Evolutionary conservation across 23 red algal genomes (phyloP), one percentile per base, ranked within the genome.

Genomic region (Chondrus crispus): DNA sequence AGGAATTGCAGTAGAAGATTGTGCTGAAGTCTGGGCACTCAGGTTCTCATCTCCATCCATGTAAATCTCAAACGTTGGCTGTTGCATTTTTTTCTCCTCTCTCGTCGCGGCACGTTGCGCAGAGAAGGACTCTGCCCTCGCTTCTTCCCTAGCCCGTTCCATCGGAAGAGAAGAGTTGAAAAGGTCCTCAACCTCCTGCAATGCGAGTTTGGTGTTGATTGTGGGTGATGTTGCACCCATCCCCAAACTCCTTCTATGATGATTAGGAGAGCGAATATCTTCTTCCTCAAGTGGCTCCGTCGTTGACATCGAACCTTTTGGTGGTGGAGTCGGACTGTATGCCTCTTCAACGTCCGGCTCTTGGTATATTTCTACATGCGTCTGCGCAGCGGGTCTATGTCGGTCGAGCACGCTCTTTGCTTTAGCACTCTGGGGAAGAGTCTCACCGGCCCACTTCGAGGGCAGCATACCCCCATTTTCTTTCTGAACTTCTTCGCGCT

Each of bases 111-210:
- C 80, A 62, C 63, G 38, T 6, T 9, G 45, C 24, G 10, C 12
- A 37, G 55, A 35, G 12, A 84, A 37, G 35, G 55, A 7, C 43
- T 24, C 20, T 42, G 9, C 66, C 35, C 46, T n/a, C 50, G 20
- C 60, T 14, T 29, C 45, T 55, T 98, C 49, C n/a, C n/a, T n/a
- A n/a, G n/a, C 1, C 7, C 68, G 72, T 55, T 98, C 93, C 69
- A 98, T 84, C 8, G 87, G 93, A 43, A 98, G 58, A 46, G 96
- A 89, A 37, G 66, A 41, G 58, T 92, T 93, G 74, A 98, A 98
- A 93, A 98, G 95, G 32, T 94, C 86, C 37, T 98, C 96, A 46
- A 98, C 76, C 40, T 98, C 96, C 26, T 78, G 91, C 93, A 98
- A 75, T 36, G 96, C 96, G 33, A 93, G 76, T 45, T 95, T 95